Base-by-base conservation (phyloP, 768 basidiomycete species). In the Albatrellus ellisii region DNA sequence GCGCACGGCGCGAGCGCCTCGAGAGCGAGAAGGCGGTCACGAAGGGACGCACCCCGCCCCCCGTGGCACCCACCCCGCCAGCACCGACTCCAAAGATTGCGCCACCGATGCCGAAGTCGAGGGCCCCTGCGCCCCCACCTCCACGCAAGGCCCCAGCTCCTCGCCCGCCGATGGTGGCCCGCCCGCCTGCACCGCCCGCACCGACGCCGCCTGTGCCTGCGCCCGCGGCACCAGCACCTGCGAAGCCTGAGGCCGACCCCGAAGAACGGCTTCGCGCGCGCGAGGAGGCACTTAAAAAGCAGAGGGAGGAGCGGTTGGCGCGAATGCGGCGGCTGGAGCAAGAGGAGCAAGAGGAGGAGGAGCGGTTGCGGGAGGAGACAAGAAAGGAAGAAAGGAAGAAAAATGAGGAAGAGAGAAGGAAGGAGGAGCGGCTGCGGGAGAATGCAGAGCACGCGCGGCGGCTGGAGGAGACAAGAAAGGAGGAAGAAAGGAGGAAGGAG, bases 11-110 rank as follows among this genome's bases (percentile, higher is more conserved):
- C 48, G 82, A 85, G 50, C 67, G 86, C 39, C 56, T 98, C 28
- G 84, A 83, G 34, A 73, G 67, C 26, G 90, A 86, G 59, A 79
- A 75, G 56, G 77, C 74, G 1, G 46, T 74, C 43, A 75, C 71
- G 52, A 75, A 71, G 34, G 68, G 64, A 3, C 61, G 58, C 0
- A 57, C 66, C 5, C 55, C 59, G 0, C 46, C 56, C 27, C 70
- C 70, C 2, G 63, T 66, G 27, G 69, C 65, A 26, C 59, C 63
- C 14, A 59, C 43, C 4, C 47, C 49, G 17, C 43, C 49, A 2
- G 43, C 41, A 21, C 41, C 32, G 17, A 24, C 24, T 1, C 21
- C 31, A 18, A 32, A 25, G 18, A 15, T 66, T 17, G 59, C 66
- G 6, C 67, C 71, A 0, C 61, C 72, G 6, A 59, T 59, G 1